Evolutionary conservation across 2,329 filamentous ascomycete species (phyloP), one percentile per base, ranked within the genome.

Genomic region (Fusarium concolor): DNA sequence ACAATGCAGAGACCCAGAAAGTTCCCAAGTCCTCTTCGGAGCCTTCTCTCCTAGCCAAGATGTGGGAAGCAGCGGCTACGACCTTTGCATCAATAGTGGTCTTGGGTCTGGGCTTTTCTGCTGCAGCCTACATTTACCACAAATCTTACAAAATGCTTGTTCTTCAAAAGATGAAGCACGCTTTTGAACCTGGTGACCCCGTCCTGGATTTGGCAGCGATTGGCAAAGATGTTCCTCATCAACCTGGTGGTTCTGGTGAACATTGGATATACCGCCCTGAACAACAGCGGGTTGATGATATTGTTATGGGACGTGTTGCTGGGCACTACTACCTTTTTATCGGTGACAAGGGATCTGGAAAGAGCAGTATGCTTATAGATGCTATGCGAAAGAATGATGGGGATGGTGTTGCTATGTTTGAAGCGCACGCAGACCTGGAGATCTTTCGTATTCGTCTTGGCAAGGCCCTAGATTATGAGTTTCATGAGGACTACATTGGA

Each of bases 401-500:
- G 6, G 91, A 96, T 63, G 93, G 93, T 22, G 90, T 95, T 43
- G 91, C 94, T 70, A 97, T 99, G 93, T 92, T 98, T 74, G 96
- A 99, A 79, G 94, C 95, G 2, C 96, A 99, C 79, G 91, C 94
- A 7, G 94, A 99, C 77, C 86, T 94, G 2, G 96, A 99, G 75
- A 97, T 99, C 61, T 97, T 99, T 77, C 91, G 96, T 18, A 91
- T 97, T 42, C 88, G 96, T 6, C 86, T 99, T 5, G 96, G 96
- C 26, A 97, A 97, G 77, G 93, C 94, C 3, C 84, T 99, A 39
- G 94, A 99, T 77, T 99, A 94, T 77, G 96, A 99, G 76, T 99
- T 92, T 74, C 93, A 98, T 76, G 96, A 98, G 81, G 96, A 99
- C 82, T 97, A 97, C 75, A 97, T 99, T 65, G 96, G 96, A 43